Base-by-base conservation (phyloP, 371 early-diverging fungal species). In the Encephalitozoon cuniculi region DNA sequence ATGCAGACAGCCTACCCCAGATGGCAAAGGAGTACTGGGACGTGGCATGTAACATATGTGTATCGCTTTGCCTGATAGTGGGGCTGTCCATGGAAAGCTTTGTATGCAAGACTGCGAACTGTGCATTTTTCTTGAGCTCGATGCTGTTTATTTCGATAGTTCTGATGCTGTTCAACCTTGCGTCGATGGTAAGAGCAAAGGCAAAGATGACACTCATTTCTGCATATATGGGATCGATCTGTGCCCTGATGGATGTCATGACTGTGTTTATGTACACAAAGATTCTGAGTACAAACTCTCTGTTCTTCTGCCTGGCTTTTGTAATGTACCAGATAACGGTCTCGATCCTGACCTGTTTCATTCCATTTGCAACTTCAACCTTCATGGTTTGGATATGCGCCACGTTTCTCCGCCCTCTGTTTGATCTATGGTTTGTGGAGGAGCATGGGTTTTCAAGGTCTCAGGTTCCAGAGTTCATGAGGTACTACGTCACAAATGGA, bases 371-470 rank as follows among this genome's bases (percentile, higher is more conserved):
- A 5, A 59, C 21, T 18, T 59, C 59, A 15, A 21, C 34, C 5
- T 59, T 34, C 37, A 37, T 59, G 59, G 18, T 59, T 18, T 34
- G n/a, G 12, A 59, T 59, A 37, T 59, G 30, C 21, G 30, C n/a
- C 59, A 59, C 21, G 15, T 59, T 59, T 11, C 37, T 37, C 15
- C 34, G 5, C n/a, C 30, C 37, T 18, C 37, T 59, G n/a, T 59
- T 34, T 37, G 37, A 59, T 18, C 30, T 59, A 12, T 59, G 59
- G 59, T 59, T 59, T 59, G 59, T 59, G 28, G 59, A 59, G 12
- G 59, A 59, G 34, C 37, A 59, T 59, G 59, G 59, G 5, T 59
- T 59, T 15, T 59, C 59, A 4, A 59, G 30, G 34, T 30, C 30
- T 12, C 34, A 30, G 32, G 21, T 59, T 34, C 59, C 59, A 21